Evolutionary conservation across 208 protist genomes (phyloP).

Genomic region (Trypanosoma mega): DNA sequence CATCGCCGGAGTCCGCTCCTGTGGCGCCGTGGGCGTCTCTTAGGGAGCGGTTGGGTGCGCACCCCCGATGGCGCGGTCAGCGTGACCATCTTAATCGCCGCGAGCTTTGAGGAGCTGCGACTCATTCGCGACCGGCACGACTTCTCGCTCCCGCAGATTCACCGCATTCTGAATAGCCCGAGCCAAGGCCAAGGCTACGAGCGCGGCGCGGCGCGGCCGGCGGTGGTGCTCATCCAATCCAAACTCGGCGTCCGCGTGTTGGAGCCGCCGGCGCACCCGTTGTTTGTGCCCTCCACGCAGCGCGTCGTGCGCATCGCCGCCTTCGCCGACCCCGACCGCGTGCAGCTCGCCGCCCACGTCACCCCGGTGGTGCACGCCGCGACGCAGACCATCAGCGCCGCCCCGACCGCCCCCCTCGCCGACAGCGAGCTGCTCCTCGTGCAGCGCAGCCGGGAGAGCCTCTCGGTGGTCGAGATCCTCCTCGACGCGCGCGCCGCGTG

Average conservation of each 20-base stretch:
- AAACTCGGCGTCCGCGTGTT: slow-evolving; percentile 48
- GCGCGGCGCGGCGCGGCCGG: slow-evolving; percentile 19
- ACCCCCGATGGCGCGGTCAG: slow-evolving; percentile 29
- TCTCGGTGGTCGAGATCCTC: slow-evolving; percentile 60
- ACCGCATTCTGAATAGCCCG: slow-evolving; percentile 51
- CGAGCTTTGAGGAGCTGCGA: slow-evolving; percentile 75
- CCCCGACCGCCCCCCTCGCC: slow-evolving; percentile 35
- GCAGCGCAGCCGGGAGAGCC: slow-evolving; percentile 52
- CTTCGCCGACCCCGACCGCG: slow-evolving; percentile 18
- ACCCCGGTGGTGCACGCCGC: slow-evolving; percentile 20
- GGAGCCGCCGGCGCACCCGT: slow-evolving; percentile 59
- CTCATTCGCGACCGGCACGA: slow-evolving; percentile 43
- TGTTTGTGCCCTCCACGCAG: slow-evolving; percentile 33
- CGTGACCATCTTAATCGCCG: slow-evolving; percentile 68
- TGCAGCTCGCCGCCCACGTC: slow-evolving; percentile 32
- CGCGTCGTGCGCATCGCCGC: slow-evolving; percentile 28
- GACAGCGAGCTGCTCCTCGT: slow-evolving; percentile 54
- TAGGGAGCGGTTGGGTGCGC: slow-evolving; percentile 72
- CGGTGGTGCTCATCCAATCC: slow-evolving; percentile 72
- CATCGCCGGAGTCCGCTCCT: slow-evolving; percentile 69
- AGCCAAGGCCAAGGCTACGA: background rate
- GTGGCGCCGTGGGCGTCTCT: slow-evolving; percentile 52
- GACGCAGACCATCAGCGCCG: too few species aligned
- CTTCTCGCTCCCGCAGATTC: slow-evolving; percentile 58
- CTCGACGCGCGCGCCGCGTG: slow-evolving; percentile 42